Percentiles rank a stretch among this genome's conserved stretches.
Evolutionary conservation across 2,329 filamentous ascomycete genomes (phyloP).

Genomic region (Fusarium nygamai): DNA sequence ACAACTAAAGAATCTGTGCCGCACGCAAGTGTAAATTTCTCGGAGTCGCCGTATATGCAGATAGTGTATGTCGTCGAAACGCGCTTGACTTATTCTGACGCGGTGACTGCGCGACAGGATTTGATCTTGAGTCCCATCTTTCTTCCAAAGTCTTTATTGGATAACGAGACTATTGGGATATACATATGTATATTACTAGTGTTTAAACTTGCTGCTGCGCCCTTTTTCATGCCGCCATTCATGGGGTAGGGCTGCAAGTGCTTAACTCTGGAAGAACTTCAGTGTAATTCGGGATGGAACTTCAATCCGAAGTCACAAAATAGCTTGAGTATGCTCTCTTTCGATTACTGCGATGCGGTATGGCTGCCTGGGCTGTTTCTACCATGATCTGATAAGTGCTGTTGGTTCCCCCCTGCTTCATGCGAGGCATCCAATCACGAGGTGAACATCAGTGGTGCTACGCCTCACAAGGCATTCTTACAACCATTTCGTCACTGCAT

Average conservation of each 20-base stretch:
- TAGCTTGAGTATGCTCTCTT: too few species aligned
- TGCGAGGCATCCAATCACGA: not conserved
- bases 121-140: not conserved
- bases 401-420: not conserved
- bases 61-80: too few species aligned
- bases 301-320: too few species aligned
- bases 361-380: not conserved
- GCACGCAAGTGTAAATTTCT: not conserved
- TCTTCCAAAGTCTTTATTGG: not conserved
- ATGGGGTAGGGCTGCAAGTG: not conserved
- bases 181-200: not conserved
- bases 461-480: not conserved
- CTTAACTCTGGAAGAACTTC: not conserved
- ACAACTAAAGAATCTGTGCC: not conserved
- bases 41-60: not conserved
- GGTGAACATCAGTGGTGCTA: not conserved
- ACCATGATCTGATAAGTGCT: not conserved
- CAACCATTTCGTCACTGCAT: not conserved
- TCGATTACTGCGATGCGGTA: not conserved
- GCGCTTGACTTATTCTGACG: not conserved
- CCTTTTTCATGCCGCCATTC: not conserved
- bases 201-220: not conserved
- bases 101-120: too few species aligned
- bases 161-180: rapidly evolving
- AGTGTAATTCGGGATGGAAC: too few species aligned